phyloP scores from a whole-genome alignment of 108 stramenopile species.

The Pseudonitzschia pungens region DNA sequence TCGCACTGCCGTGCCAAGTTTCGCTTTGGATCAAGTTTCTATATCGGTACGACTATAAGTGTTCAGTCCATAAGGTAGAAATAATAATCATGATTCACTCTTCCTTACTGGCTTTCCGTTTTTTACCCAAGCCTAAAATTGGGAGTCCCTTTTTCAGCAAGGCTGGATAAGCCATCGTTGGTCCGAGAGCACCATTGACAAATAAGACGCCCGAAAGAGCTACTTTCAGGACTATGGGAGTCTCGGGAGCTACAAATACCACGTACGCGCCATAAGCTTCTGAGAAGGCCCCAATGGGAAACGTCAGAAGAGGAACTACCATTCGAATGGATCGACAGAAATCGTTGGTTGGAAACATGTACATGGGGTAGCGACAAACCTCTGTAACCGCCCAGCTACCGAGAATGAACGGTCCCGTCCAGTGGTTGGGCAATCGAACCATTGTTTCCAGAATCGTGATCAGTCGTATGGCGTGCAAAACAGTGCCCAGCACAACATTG shows the following conservation, averaged over 20 bases:
- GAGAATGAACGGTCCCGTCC: slow-evolving; percentile 20
- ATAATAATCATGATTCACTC: background rate
- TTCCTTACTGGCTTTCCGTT: background rate
- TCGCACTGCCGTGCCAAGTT: no score
- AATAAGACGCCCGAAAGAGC: slow-evolving; percentile 31
- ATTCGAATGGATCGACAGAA: slow-evolving; percentile 39
- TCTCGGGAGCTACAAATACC: slow-evolving; percentile 13
- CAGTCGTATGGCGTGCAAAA: slow-evolving; percentile 47
- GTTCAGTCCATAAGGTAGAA: no score
- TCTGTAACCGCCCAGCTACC: slow-evolving; percentile 47
- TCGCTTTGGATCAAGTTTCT: no score
- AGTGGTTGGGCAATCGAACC: slow-evolving; percentile 16
- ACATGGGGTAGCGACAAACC: slow-evolving; percentile 59
- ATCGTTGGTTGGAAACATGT: slow-evolving; percentile 38
- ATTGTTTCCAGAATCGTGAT: slow-evolving; percentile 33
- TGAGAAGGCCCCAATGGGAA: slow-evolving; percentile 40
- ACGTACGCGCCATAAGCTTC: slow-evolving; percentile 45
- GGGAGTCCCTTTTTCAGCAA: slow-evolving; percentile 54
- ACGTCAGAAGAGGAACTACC: slow-evolving; percentile 43
- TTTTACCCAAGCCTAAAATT: slow-evolving; percentile 25
- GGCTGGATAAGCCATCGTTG: slow-evolving; percentile 52
- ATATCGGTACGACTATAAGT: no score
- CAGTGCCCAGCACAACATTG: slow-evolving; percentile 34
- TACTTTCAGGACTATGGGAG: slow-evolving; percentile 27
- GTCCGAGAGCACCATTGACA: slow-evolving; percentile 47